Evolutionary conservation across 805 yeast genomes (phyloP), one percentile per base, ranked within the genome.

Genomic region (Lachancea nothofagi): DNA sequence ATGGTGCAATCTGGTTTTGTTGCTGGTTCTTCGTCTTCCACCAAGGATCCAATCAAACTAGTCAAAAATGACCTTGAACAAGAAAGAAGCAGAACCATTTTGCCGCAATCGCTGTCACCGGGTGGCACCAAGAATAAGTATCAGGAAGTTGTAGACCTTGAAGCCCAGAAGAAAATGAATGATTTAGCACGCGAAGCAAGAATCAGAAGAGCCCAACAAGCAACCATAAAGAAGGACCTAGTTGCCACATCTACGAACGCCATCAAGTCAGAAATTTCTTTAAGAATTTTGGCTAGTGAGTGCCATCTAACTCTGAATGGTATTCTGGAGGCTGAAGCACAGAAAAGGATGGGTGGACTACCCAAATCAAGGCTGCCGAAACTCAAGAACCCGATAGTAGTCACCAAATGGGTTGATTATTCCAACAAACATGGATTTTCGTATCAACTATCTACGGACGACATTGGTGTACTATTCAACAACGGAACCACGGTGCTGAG

Each of bases 391-490:
- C 94, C 89, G 9, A 74, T 78, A 14, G 75, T 85, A 44, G 78
- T 90, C 30, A 83, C 94, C 45, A 89, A 90, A 59, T 93, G 99
- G 99, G 97, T 94, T 21, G 99, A 93, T 60, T 93, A 90, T 60
- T 83, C 96, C 20, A 88, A 89, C 65, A 87, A 83, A 61, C 94
- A 90, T 62, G 98, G 98, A 1, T 81, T 93, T 57, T 85, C 96
- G 4, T 93, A 90, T 61, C 96, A 93, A 58, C 67, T 93, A 42
- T 84, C 90, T 15, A 83, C 88, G 33, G 93, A 90, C 44, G 84
- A 83, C 48, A 84, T 87, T 49, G 97, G 97, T 15, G 96, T 89
- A 10, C 68, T 84, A 43, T 90, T 89, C 66, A 85, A 86, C 50
- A 90, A 86, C 53, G 83, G 85, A 14, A 80, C 83, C 42, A 82